phyloP scores from a whole-genome alignment of 2,329 filamentous ascomycete species.

The Microdochium bolleyi region DNA sequence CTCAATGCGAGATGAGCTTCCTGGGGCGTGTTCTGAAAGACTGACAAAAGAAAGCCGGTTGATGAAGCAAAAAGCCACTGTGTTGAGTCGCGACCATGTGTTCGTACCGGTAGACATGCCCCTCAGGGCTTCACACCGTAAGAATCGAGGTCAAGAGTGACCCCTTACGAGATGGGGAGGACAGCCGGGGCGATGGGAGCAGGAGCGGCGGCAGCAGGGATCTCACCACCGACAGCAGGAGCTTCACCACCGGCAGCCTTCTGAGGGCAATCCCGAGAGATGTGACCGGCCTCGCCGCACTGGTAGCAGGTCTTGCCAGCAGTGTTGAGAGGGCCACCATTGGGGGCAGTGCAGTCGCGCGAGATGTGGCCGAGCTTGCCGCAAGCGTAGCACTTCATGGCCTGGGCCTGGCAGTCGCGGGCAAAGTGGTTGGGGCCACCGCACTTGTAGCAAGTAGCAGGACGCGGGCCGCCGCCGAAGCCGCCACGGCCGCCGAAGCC shows the following conservation, averaged over 20 bases:
- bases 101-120: background rate
- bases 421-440: slow-evolving; percentile 95
- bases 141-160: too few relatives aligned
- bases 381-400: slow-evolving; percentile 97
- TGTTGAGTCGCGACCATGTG: background rate
- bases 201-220: slow-evolving; percentile 28
- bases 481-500: slow-evolving; percentile 64
- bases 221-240: slow-evolving; percentile 29
- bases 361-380: slow-evolving; percentile 94
- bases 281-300: slow-evolving; percentile 92
- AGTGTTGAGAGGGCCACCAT: slow-evolving; percentile 90
- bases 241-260: slow-evolving; percentile 49
- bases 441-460: slow-evolving; percentile 68
- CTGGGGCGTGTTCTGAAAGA: background rate
- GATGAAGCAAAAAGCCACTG: background rate
- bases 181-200: slow-evolving; percentile 3
- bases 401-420: slow-evolving; percentile 94
- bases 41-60: background rate
- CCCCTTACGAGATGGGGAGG: background rate
- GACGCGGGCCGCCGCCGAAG: slow-evolving; percentile 58
- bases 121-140: background rate
- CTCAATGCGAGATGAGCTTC: background rate
- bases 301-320: slow-evolving; percentile 98
- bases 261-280: slow-evolving; percentile 88
- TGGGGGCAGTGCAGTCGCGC: slow-evolving; percentile 88